Conservation (phyloP, 306 rosid genomes). For the Corylus heterophylla region DNA sequence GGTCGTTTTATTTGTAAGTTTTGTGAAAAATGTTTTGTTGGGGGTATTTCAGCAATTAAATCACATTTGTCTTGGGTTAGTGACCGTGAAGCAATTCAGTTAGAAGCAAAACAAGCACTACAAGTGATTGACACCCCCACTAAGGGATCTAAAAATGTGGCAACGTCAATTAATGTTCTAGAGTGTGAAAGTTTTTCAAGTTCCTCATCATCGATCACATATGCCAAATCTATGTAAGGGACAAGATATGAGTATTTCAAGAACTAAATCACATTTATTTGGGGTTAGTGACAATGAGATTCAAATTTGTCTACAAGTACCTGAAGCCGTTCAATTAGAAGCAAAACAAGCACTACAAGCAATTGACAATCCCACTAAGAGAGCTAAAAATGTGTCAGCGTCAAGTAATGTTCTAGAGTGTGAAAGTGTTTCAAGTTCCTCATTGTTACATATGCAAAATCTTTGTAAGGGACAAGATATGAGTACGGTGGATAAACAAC, state of each 20-base stretch:
- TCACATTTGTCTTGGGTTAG: not conserved
- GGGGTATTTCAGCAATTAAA: not conserved
- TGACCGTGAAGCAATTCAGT: not conserved
- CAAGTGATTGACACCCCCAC: not conserved
- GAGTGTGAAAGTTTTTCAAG: too few species aligned
- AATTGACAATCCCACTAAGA: not conserved
- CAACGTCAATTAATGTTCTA: not conserved
- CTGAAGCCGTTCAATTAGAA: not conserved
- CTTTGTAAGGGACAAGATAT: not conserved
- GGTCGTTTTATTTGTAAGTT: not conserved
- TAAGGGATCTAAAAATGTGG: not conserved
- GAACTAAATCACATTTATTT: too few species aligned
- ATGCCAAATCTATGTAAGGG: not conserved
- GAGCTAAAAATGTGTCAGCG: not conserved
- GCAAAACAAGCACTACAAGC: too few species aligned
- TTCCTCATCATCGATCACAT: not conserved
- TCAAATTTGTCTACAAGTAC: not conserved
- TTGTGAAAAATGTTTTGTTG: fast-evolving
- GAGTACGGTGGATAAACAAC: not conserved
- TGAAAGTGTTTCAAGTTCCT: too few species aligned
- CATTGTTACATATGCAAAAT: not conserved
- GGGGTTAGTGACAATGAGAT: not conserved
- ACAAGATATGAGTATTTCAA: too few species aligned
- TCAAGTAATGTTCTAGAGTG: not conserved
- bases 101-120: not conserved